A percentile compares a stretch with the other conserved stretches of the same genome.
These are phyloP conservation scores for Strigomonas galati DNA, from an alignment of 208 protist species.

Conservation along the genomic window DNA sequence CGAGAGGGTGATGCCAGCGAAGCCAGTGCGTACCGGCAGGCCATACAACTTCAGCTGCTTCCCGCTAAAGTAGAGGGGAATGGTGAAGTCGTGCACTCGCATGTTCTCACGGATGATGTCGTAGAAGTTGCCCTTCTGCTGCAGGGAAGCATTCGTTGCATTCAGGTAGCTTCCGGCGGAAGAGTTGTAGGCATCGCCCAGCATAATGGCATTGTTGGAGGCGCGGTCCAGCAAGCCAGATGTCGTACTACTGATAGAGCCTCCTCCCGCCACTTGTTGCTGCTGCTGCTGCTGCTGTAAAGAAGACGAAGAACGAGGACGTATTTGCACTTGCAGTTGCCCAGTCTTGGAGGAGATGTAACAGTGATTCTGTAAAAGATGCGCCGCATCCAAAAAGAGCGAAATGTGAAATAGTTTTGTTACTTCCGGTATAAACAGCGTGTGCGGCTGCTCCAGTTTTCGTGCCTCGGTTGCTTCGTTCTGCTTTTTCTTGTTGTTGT, in stretches of 20 bases:
- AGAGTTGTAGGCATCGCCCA: background rate
- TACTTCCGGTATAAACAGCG: conserved; percentile 10
- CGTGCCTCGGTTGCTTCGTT: too few species aligned
- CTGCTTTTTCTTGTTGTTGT: too few species aligned
- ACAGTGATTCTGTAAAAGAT: conserved; percentile 29
- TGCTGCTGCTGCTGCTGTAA: too few species aligned
- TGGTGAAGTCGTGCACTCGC: conserved; percentile 24
- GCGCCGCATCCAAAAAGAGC: conserved; percentile 39
- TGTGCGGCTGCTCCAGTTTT: conserved; percentile 1
- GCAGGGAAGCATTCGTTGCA: too few species aligned
- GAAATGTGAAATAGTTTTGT: conserved; percentile 73
- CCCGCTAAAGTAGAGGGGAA: conserved; percentile 50
- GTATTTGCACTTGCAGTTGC: background rate
- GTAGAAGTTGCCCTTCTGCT: conserved; percentile 10
- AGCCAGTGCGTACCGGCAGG: too few species aligned
- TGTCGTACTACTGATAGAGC: too few species aligned
- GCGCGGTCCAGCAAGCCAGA: too few species aligned
- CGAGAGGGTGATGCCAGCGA: conserved; percentile 9
- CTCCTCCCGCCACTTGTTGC: too few species aligned
- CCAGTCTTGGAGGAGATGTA: conserved; percentile 43
- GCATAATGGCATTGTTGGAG: too few species aligned
- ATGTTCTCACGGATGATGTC: conserved; percentile 24
- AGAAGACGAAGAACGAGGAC: too few species aligned
- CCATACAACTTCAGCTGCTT: too few species aligned
- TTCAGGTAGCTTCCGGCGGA: too few species aligned